A percentile compares a stretch with the other conserved stretches of the same genome.
Evolutionary conservation across 768 basidiomycete genomes (phyloP).

Genomic region (Calvatia gigantea): DNA sequence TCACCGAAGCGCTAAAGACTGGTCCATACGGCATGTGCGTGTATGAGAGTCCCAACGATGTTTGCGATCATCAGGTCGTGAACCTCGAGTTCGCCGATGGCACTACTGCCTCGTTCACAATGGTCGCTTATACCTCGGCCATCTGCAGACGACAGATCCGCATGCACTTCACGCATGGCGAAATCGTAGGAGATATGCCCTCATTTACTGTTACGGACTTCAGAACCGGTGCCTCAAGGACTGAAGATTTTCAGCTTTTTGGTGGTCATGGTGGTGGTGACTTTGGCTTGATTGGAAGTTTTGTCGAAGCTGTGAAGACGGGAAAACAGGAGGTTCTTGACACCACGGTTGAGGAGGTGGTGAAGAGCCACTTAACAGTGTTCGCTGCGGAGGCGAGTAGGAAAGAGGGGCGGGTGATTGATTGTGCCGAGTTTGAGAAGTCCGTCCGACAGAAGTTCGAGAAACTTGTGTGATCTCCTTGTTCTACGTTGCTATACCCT

Average conservation of each 20-base stretch:
- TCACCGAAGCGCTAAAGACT: conserved; percentile 63
- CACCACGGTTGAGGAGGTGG: conserved; percentile 63
- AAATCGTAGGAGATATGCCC: conserved; percentile 84
- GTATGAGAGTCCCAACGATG: conserved; percentile 82
- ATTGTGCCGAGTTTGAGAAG: conserved; percentile 65
- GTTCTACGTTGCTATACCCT: too few relatives aligned
- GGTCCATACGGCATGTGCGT: conserved; percentile 82
- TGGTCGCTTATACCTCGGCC: conserved; percentile 80
- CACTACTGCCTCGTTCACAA: conserved; percentile 81
- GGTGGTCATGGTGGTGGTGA: conserved; percentile 88
- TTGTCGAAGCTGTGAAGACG: conserved; percentile 70
- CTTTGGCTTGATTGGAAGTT: conserved; percentile 66
- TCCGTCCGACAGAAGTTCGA: conserved; percentile 19
- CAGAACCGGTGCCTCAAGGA: conserved; percentile 44
- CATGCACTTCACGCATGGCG: conserved; percentile 83
- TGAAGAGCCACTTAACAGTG: conserved; percentile 78
- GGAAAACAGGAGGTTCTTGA: conserved; percentile 63
- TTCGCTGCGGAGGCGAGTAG: conserved; percentile 86
- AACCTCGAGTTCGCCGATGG: conserved; percentile 85
- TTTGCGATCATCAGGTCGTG: conserved; percentile 90
- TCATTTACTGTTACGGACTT: conserved; percentile 79
- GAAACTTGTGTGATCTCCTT: not conserved
- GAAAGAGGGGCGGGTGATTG: conserved; percentile 62
- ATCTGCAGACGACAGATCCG: conserved; percentile 83
- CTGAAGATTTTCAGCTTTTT: conserved; percentile 36